A percentile compares a stretch with the other conserved stretches of the same genome.
Conservation (phyloP, 768 basidiomycete genomes). For the Suillus hirtellus region DNA sequence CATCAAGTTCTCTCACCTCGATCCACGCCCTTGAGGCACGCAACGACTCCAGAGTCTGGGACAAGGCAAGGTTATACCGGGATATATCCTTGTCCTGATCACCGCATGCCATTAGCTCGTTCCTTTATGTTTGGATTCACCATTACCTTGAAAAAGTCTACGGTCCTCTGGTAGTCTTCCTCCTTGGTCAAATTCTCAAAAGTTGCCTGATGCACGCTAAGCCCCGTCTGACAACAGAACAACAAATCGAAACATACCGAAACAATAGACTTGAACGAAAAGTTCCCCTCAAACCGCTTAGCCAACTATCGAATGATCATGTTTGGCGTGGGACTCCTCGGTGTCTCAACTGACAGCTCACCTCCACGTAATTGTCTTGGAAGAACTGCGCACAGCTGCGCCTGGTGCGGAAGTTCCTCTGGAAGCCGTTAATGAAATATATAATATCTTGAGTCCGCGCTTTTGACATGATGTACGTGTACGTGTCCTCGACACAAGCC, state of each 20-base stretch:
- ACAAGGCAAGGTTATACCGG: constrained; percentile 63
- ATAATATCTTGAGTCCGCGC: constrained; percentile 62
- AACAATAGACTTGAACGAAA: constrained; percentile 53
- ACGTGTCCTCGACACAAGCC: constrained; percentile 59
- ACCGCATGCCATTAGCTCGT: constrained; percentile 15
- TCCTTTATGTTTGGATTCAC: constrained; percentile 2
- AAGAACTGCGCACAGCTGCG: constrained; percentile 60
- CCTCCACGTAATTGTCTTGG: constrained; percentile 65
- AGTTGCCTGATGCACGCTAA: constrained; percentile 31
- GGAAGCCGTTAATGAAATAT: constrained; percentile 63
- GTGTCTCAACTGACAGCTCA: constrained; percentile 33
- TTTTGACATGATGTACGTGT: constrained; percentile 56
- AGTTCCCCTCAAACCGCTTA: constrained; percentile 72
- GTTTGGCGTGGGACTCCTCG: not conserved
- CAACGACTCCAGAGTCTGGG: constrained; percentile 71
- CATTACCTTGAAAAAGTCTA: constrained; percentile 75
- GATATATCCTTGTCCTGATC: constrained; percentile 63
- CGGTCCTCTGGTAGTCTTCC: constrained; percentile 61
- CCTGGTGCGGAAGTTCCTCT: constrained; percentile 55
- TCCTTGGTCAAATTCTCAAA: constrained; percentile 59
- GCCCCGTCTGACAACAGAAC: constrained; percentile 5
- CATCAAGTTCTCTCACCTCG: constrained; percentile 41
- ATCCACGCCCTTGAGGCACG: constrained; percentile 61
- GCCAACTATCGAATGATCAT: constrained; percentile 43
- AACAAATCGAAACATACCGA: constrained; percentile 39